Base-by-base conservation (phyloP, 257 asterid species). In the Echium plantagineum region DNA sequence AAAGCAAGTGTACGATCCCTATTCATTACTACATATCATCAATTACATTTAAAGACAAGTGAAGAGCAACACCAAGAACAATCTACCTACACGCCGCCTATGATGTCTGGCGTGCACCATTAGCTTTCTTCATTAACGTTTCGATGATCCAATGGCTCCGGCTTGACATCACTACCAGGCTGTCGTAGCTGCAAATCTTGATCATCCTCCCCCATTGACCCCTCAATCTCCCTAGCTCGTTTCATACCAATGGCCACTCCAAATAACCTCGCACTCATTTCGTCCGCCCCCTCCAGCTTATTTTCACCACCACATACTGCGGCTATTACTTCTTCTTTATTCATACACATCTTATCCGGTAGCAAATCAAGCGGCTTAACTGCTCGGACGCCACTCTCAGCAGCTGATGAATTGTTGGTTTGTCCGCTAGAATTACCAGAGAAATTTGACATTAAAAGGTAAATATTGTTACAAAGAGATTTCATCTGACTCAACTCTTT, bases 401-500 rank as follows among this genome's bases (percentile, higher is more conserved):
- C 58, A 9, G 63, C 58, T 19, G 74, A 56, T 9, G 59, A 47
- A 5, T 74, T 73, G 9, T 69, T 69, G 68, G 49, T 69, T 60
- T 60, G 59, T 58, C 71, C 35, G 12, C 63, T 54, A 22, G 13
- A 20, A 51, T 17, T 31, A 22, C 49, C 57, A 0, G 79, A 67
- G 69, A 65, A 85, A 60, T 65, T 74, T 38, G 96, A 85, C 94
- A 91, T 91, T 66, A 91, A 0, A 17, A 15, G 58, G 69, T 67
- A 85, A 7, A 91, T 85, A 51, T 74, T 80, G 75, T 64, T 79
- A 64, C 96, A 91, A 20, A 85, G 42, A 51, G 19, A 81, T 79
- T 84, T 91, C 95, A 91, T 84, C 2, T 80, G 77, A 64, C 67
- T 61, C 72, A 91, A 58, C 76, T 91, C 94, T 66, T 77, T 85